Base-by-base conservation (phyloP, 345 rosid species). In the Pugionium cornutum region DNA sequence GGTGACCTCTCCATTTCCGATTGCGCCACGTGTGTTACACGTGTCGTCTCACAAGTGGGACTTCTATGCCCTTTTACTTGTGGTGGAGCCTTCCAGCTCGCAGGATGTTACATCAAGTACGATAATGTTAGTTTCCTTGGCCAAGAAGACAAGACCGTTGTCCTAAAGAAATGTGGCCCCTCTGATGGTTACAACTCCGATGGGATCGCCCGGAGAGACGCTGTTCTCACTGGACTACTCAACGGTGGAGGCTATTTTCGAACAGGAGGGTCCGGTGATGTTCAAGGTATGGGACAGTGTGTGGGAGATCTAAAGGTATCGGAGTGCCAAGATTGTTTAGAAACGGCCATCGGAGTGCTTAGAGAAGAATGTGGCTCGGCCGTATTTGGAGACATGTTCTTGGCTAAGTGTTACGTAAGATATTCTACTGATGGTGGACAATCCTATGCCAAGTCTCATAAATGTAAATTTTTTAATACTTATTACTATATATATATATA, bases 1-100 rank as follows among this genome's bases (percentile, higher is more conserved):
- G 96, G 95, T 0, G 97, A 94, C 83, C 86, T 90, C 26, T 84
- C 96, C 45, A 88, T 89, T 92, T 97, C 92, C 0, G 97, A 89
- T 33, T 89, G 96, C 30, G 88, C 99, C 77, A 79, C 83, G 9
- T 89, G 99, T 68, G 82, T 90, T 0, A 83, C 79, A 9, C 81
- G 69, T 1, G 88, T 32, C 5, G 18, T 18, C 18, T 18, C 18
- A 18, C 18, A 18, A 18, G 18, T 18, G 18, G 18, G 18, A 18
- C 18, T 39, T n/a, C 26, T 79, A 4, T 94, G 96, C 68, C 58
- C 86, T 1, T 62, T 57, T 39, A 57, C 85, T 0, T 83, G 89
- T 60, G 98, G 98, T 1, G 95, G 89, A 6, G 88, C 81, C 8
- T 45, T 90, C 29, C 97, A 89, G 81, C 84, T 92, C 2, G 70